phyloP scores from a whole-genome alignment of 768 basidiomycete genomes.

The Pleurotus djamor region DNA sequence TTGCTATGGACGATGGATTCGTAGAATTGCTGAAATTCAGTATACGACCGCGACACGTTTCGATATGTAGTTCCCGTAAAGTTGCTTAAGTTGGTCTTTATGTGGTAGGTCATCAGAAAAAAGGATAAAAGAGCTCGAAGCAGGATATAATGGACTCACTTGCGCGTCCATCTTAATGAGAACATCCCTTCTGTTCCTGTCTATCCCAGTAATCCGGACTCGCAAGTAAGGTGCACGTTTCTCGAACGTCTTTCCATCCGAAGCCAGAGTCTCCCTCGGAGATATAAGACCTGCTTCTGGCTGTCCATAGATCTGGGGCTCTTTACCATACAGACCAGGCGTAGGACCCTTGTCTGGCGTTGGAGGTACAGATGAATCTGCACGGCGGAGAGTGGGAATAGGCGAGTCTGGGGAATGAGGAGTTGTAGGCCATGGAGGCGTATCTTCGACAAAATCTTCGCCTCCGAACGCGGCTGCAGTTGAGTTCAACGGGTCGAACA shows the following conservation, averaged over 20 bases:
- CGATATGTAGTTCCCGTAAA: conserved; percentile 88
- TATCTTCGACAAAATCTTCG: conserved; percentile 32
- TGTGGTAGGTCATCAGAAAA: conserved; percentile 1
- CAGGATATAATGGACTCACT: conserved; percentile 41
- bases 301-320: conserved; percentile 86
- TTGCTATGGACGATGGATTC: conserved; percentile 87
- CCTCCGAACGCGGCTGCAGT: conserved; percentile 54
- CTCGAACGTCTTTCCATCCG: conserved; percentile 74
- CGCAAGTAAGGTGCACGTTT: conserved; percentile 82
- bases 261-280: conserved; percentile 58
- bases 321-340: conserved; percentile 68
- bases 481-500: conserved; percentile 76
- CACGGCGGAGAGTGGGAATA: conserved; percentile 68
- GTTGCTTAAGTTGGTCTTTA: conserved; percentile 89
- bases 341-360: conserved; percentile 51
- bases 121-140: background rate
- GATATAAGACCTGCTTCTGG: conserved; percentile 83
- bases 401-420: conserved; percentile 71
- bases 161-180: conserved; percentile 94
- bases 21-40: conserved; percentile 93
- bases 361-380: conserved; percentile 49
- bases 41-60: conserved; percentile 92
- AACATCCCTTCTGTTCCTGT: conserved; percentile 93
- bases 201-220: conserved; percentile 86
- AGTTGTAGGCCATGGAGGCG: conserved; percentile 78